Conservation (phyloP, 345 rosid genomes). For the Rhodomyrtus tomentosa region DNA sequence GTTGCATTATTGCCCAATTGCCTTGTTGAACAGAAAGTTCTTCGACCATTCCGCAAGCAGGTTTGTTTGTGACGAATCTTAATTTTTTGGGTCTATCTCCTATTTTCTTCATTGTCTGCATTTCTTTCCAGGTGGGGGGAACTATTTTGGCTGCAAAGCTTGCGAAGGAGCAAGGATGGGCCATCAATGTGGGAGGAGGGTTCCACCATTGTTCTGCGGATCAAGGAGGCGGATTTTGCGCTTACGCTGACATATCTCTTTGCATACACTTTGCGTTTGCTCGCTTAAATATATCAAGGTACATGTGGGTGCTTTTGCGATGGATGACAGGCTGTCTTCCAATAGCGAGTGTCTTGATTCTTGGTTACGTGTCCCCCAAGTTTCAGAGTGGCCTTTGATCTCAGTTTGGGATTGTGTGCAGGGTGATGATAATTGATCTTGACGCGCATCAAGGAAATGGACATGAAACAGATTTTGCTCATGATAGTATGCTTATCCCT, state of each 20-base stretch:
- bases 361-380: background rate
- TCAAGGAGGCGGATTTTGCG: slow-evolving; percentile 90
- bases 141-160: slow-evolving; percentile 85
- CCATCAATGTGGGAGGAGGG: slow-evolving; percentile 93
- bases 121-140: slow-evolving; percentile 66
- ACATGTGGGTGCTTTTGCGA: background rate
- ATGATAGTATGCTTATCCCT: slow-evolving; percentile 45
- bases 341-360: background rate
- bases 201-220: slow-evolving; percentile 88
- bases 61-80: slow-evolving; percentile 10
- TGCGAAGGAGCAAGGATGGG: slow-evolving; percentile 87
- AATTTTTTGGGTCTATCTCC: background rate
- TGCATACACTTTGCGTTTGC: slow-evolving; percentile 75
- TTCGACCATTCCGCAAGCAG: slow-evolving; percentile 76
- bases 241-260: slow-evolving; percentile 83
- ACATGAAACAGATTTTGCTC: slow-evolving; percentile 76
- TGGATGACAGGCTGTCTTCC: background rate
- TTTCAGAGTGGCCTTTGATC: background rate
- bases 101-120: background rate
- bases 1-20: slow-evolving; percentile 68
- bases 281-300: slow-evolving; percentile 63
- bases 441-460: slow-evolving; percentile 99
- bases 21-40: slow-evolving; percentile 71
- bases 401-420: slow-evolving; percentile 10
- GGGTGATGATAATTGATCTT: slow-evolving; percentile 96